Evolutionary conservation across 345 rosid genomes (phyloP).

Genomic region (Nasturtium officinale): DNA sequence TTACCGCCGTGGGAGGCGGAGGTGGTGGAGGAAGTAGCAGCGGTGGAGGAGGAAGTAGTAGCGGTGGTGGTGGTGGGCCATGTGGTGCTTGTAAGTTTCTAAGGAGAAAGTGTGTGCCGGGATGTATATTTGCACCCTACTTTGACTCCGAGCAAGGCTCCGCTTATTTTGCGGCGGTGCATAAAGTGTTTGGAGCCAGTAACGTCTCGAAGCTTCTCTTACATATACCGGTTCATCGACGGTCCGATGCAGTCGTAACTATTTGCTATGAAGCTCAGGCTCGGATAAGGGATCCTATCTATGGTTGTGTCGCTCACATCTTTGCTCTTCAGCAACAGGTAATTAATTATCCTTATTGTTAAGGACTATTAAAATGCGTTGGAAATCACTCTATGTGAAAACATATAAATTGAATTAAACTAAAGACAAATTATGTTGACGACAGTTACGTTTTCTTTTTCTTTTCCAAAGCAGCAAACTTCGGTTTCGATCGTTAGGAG

Average conservation of each 20-base stretch:
- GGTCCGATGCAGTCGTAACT: slow-evolving; percentile 76
- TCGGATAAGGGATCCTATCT: slow-evolving; percentile 74
- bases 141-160: slow-evolving; percentile 90
- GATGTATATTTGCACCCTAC: slow-evolving; percentile 83
- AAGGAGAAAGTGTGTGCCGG: slow-evolving; percentile 75
- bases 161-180: slow-evolving; percentile 84
- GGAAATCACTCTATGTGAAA: slow-evolving; percentile 31
- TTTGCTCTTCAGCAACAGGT: slow-evolving; percentile 88
- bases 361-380: slow-evolving; percentile 15
- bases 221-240: slow-evolving; percentile 61
- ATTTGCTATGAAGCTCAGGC: slow-evolving; percentile 84
- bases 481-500: slow-evolving; percentile 21
- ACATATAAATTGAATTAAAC: slow-evolving; percentile 5
- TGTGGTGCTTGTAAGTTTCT: slow-evolving; percentile 93
- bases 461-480: slow-evolving; percentile 39
- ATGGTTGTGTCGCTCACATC: slow-evolving; percentile 84
- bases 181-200: slow-evolving; percentile 88
- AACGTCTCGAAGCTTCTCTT: slow-evolving; percentile 86
- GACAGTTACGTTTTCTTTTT: slow-evolving; percentile 40
- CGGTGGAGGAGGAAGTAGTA: slow-evolving; percentile 32
- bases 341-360: not conserved
- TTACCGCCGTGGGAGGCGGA: slow-evolving; percentile 48
- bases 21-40: slow-evolving; percentile 37
- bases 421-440: not conserved
- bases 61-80: slow-evolving; percentile 58